Conservation (phyloP, 495 filamentous ascomycete species). For the Penicillium maclennaniae region DNA sequence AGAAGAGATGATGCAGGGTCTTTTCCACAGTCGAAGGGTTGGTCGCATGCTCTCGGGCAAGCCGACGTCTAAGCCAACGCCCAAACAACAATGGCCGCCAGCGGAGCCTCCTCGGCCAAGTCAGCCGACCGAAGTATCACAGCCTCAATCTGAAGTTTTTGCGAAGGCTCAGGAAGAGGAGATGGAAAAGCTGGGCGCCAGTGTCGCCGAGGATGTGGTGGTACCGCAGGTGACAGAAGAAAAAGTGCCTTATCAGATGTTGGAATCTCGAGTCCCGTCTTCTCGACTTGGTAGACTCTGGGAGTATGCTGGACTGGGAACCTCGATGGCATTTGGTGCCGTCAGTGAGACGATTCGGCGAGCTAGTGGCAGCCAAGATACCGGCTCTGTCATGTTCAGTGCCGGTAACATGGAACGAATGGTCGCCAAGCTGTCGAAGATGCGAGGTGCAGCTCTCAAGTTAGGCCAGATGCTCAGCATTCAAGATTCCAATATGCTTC, state of each 20-base stretch:
- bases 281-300: slow-evolving; percentile 81
- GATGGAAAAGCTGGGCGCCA: slow-evolving; percentile 18
- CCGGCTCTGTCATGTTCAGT: slow-evolving; percentile 82
- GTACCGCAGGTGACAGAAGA: slow-evolving; percentile 13
- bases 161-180: slow-evolving; percentile 17
- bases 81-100: slow-evolving; percentile 4
- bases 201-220: slow-evolving; percentile 23
- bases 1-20: slow-evolving; percentile 55
- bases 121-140: background rate
- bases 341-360: slow-evolving; percentile 78
- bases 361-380: slow-evolving; percentile 54
- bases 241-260: slow-evolving; percentile 60
- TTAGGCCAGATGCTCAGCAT: slow-evolving; percentile 96
- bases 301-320: slow-evolving; percentile 90
- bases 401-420: slow-evolving; percentile 86
- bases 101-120: background rate
- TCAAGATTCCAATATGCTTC: slow-evolving; percentile 96
- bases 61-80: slow-evolving; percentile 9
- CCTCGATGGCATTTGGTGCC: slow-evolving; percentile 94
- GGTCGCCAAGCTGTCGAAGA: slow-evolving; percentile 85
- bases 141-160: background rate
- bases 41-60: slow-evolving; percentile 49
- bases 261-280: slow-evolving; percentile 87
- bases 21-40: slow-evolving; percentile 60
- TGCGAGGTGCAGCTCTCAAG: slow-evolving; percentile 98